Percentiles rank a stretch among this genome's conserved stretches.
phyloP scores from a whole-genome alignment of 345 rosid species.

The Draba incana region DNA sequence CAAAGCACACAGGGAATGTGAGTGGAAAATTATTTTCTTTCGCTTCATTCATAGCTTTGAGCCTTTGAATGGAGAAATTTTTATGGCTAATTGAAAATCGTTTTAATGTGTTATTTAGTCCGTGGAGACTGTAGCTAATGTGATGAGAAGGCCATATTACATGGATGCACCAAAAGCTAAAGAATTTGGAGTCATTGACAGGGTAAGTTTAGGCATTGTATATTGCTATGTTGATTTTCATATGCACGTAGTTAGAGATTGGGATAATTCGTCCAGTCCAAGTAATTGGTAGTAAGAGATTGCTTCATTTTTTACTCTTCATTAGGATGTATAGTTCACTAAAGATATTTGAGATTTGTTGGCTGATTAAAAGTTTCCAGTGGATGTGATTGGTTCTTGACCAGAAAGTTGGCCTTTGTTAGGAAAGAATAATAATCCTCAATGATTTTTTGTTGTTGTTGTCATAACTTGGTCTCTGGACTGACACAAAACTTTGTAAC shows the following conservation, averaged over 20 bases:
- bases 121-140: constrained; percentile 62
- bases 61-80: neutral
- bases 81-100: neutral
- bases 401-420: constrained; percentile 5
- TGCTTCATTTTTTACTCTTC: neutral
- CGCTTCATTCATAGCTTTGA: constrained; percentile 9
- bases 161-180: constrained; percentile 76
- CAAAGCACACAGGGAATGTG: constrained; percentile 90
- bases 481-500: constrained; percentile 1
- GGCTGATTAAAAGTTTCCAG: constrained; percentile 7
- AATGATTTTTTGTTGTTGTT: neutral
- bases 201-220: constrained; percentile 46
- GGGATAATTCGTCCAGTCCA: neutral
- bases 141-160: constrained; percentile 66
- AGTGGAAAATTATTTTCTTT: constrained; percentile 34
- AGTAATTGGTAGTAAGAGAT: too few species aligned
- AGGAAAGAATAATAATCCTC: too few species aligned
- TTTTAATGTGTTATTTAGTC: constrained; percentile 51
- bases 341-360: neutral
- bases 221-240: neutral
- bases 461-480: constrained; percentile 16
- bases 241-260: constrained; percentile 16
- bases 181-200: constrained; percentile 90
- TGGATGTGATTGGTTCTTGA: neutral
- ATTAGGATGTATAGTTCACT: neutral